Evolutionary conservation across 768 basidiomycete genomes (phyloP).

Genomic region (Dacryopinax spathularia): DNA sequence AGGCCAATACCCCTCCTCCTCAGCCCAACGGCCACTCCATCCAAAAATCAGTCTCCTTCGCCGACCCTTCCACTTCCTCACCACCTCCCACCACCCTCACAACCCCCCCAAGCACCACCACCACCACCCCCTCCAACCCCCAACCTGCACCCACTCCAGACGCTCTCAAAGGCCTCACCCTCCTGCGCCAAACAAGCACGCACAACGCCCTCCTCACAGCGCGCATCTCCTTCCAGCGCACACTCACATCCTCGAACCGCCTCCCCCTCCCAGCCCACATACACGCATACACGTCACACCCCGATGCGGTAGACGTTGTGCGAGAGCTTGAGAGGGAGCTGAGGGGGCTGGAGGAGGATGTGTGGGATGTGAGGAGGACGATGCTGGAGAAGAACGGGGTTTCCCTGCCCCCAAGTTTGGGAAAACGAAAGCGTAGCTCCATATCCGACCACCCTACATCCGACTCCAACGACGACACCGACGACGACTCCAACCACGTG

Average conservation of each 20-base stretch:
- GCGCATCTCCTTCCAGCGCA: conserved; percentile 85
- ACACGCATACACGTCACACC: neutral
- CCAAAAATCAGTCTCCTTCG: neutral
- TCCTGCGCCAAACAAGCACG: neutral
- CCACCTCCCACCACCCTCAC: conserved; percentile 41
- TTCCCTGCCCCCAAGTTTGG: neutral
- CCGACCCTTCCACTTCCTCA: conserved; percentile 18
- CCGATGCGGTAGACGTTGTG: neutral
- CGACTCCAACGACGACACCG: neutral
- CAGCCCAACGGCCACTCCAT: conserved; percentile 7
- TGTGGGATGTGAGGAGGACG: conserved; percentile 23
- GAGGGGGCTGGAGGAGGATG: conserved; percentile 30
- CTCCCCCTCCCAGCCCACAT: conserved; percentile 39
- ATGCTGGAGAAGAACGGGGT: conserved; percentile 1
- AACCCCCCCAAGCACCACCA: conserved; percentile 43
- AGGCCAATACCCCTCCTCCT: conserved; percentile 13
- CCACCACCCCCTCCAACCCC: conserved; percentile 71
- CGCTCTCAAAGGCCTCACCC: conserved; percentile 20
- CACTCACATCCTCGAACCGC: conserved; percentile 45
- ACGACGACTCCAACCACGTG: neutral
- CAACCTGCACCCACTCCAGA: conserved; percentile 64
- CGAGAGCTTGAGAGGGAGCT: conserved; percentile 28
- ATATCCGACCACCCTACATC: neutral
- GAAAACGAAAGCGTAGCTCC: conserved; percentile 13
- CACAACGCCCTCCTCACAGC: conserved; percentile 67